Conservation (phyloP, 257 asterid species). For the Linaria vulgaris region DNA sequence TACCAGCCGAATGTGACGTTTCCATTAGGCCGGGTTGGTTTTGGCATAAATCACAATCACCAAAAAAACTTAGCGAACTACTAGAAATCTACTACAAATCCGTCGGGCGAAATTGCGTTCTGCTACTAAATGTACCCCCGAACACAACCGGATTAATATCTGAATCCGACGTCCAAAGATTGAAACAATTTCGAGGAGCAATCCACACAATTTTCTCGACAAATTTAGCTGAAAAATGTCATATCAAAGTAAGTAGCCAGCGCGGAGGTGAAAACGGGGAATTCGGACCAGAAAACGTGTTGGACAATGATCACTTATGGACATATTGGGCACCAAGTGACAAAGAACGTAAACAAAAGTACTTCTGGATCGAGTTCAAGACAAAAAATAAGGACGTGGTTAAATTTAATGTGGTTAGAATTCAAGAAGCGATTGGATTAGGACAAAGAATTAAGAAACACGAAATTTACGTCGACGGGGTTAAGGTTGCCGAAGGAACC, state of each 20-base stretch:
- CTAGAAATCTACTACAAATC: conserved; percentile 83
- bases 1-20: conserved; percentile 95
- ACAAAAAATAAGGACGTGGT: conserved; percentile 30
- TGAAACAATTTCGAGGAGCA: conserved; percentile 64
- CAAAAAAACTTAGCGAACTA: conserved; percentile 55
- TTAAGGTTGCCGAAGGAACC: conserved; percentile 51
- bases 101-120: conserved; percentile 82
- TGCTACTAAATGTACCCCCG: conserved; percentile 88
- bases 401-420: conserved; percentile 71
- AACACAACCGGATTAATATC: conserved; percentile 74
- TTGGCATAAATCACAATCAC: conserved; percentile 80
- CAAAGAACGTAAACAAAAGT: conserved; percentile 23
- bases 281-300: conserved; percentile 58
- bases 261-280: conserved; percentile 56
- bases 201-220: conserved; percentile 51
- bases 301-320: conserved; percentile 79
- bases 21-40: conserved; percentile 88
- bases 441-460: conserved; percentile 74
- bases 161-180: conserved; percentile 49
- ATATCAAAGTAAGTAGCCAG: conserved; percentile 53
- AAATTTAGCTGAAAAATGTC: conserved; percentile 52
- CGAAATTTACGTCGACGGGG: conserved; percentile 57
- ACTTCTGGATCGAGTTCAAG: conserved; percentile 69
- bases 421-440: conserved; percentile 90
- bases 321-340: conserved; percentile 87